Base-by-base conservation (phyloP, 2,329 filamentous ascomycete genomes). In the Alternaria arborescens region DNA sequence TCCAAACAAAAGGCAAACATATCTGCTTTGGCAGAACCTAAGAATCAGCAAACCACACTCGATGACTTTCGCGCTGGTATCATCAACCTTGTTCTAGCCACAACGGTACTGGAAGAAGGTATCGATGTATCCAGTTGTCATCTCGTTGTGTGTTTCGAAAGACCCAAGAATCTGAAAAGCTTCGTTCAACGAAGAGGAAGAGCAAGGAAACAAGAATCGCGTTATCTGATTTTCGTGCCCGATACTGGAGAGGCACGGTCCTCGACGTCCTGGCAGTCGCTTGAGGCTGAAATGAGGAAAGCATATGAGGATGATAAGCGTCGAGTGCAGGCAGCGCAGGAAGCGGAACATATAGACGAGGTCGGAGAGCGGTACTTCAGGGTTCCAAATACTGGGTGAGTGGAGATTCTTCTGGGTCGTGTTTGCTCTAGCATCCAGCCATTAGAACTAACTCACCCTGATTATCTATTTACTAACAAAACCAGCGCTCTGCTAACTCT, bases 261-360 rank as follows among this genome's bases (percentile, higher is more conserved):
- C 65, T 65, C 82, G 2, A 67, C 75, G 3, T 82, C 85, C 26
- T 97, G 92, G 90, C 80, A 87, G 26, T 71, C 75, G 0, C 81
- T 95, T 16, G 94, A 97, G 72, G 75, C 82, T 3, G 81, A 87
- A n/a, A 93, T 97, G 89, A 91, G 88, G 67, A 73, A 78, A 47
- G 83, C 85, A 0, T 96, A 92, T 69, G 84, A 89, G 62, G 85
- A 91, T 44, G 87, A 93, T 6, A 75, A 84, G 61, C 82, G 89
- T 22, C 77, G 84, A 52, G 72, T 84, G 0, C 70, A 82, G 20
- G 72, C 81, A 14, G 75, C 87, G 0, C 72, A 80, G 38, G 69
- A 79, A 3, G 73, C 86, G 0, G 76, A 82, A 47, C 66, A 79
- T 3, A 66, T 86, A 4, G 88, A 91, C 64, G 79, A 84, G 53